Conservation (phyloP, 495 filamentous ascomycete genomes). For the Neurospora pannonica region DNA sequence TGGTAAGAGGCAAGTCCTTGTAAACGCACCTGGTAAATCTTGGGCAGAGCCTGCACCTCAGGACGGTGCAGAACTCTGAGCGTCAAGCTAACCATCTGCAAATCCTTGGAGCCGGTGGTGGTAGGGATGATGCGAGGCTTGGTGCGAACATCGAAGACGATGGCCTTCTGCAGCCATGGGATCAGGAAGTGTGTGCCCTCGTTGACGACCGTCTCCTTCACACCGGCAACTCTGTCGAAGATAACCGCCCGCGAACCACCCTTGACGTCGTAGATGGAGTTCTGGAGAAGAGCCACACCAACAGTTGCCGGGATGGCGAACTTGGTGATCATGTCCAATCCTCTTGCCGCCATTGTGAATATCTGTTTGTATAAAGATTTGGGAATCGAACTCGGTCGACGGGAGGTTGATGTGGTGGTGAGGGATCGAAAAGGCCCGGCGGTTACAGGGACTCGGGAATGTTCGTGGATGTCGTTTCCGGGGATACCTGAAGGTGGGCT, state of each 20-base stretch:
- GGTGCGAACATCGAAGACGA: conserved; percentile 96
- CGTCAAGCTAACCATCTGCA: conserved; percentile 99
- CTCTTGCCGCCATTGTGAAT: conserved; percentile 42
- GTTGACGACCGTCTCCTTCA: conserved; percentile 84
- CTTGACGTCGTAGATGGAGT: conserved; percentile 92
- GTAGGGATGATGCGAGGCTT: conserved; percentile 95
- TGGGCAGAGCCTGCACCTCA: conserved; percentile 83
- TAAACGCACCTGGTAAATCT: conserved; percentile 87
- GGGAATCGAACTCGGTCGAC: conserved; percentile 8
- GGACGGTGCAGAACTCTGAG: conserved; percentile 91
- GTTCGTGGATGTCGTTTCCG: conserved; percentile 3
- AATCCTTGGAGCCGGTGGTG: conserved; percentile 96
- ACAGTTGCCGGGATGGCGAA: conserved; percentile 62
- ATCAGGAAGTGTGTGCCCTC: conserved; percentile 97
- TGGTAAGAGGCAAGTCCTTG: neutral
- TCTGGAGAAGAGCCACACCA: conserved; percentile 51
- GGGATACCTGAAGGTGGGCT: neutral
- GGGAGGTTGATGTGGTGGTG: neutral
- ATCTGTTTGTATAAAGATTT: conserved; percentile 9
- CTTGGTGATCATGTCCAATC: conserved; percentile 55
- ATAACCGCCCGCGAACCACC: conserved; percentile 92
- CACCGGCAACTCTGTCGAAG: conserved; percentile 89
- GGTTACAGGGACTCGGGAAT: neutral
- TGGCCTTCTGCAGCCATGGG: conserved; percentile 90
- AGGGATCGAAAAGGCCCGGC: neutral